Percentiles rank a stretch among this genome's conserved stretches.
Evolutionary conservation across 2,329 filamentous ascomycete species (phyloP).

Genomic region (Stenocarpella maydis): DNA sequence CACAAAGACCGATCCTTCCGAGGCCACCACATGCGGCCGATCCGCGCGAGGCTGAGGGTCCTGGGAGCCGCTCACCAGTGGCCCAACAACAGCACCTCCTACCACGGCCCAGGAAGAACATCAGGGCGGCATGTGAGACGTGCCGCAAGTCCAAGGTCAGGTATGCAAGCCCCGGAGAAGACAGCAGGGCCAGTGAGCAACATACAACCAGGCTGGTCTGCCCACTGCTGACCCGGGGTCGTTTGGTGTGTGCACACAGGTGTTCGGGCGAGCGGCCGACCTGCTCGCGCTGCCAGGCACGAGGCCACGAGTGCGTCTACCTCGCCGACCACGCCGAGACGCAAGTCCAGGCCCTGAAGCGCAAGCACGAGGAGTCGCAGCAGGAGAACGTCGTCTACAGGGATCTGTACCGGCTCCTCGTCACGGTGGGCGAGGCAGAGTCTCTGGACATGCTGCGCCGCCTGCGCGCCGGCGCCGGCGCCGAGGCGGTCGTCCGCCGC

Average conservation of each 20-base stretch:
- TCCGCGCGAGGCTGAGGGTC: background rate
- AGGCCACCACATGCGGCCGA: background rate
- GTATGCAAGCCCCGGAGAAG: background rate
- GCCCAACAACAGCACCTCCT: background rate
- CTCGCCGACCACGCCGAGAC: conserved; percentile 6
- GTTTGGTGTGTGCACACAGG: background rate
- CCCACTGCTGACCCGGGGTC: background rate
- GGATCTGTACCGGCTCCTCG: conserved; percentile 13
- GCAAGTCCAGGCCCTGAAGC: conserved; percentile 9
- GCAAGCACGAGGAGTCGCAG: conserved; percentile 11
- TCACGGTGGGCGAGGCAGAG: background rate
- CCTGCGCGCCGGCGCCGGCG: background rate
- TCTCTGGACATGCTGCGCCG: conserved; percentile 8
- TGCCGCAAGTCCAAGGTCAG: conserved; percentile 16
- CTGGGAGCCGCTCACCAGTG: background rate
- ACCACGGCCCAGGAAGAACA: background rate
- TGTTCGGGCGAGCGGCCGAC: background rate
- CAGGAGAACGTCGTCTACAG: background rate
- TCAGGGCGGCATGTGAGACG: background rate
- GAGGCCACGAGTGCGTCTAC: background rate
- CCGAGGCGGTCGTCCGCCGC: background rate
- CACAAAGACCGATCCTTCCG: background rate
- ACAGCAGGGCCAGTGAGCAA: no score
- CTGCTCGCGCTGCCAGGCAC: background rate
- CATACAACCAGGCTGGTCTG: no score